Conservation (phyloP, 352 stramenopile species). For the Phytophthora capsici region DNA sequence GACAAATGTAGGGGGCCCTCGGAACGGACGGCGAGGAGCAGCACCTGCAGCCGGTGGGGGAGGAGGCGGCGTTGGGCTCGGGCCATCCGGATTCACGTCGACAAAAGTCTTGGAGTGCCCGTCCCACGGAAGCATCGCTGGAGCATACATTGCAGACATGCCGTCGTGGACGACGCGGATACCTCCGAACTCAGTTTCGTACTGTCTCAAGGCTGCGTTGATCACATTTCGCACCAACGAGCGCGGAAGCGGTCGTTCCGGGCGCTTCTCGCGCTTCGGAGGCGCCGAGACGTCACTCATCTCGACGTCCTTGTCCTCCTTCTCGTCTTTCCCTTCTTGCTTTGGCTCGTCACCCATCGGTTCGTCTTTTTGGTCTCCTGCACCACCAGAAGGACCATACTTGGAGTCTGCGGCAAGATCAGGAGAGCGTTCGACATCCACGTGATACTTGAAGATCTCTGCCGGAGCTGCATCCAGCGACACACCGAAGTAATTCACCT, state of each 20-base stretch:
- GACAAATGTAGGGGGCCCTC: slow-evolving; percentile 61
- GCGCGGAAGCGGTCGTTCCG: slow-evolving; percentile 47
- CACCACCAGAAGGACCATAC: slow-evolving; percentile 50
- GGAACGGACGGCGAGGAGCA: slow-evolving; percentile 32
- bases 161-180: slow-evolving; percentile 73
- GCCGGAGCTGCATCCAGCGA: slow-evolving; percentile 46
- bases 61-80: slow-evolving; percentile 16
- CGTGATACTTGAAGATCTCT: slow-evolving; percentile 83
- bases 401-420: slow-evolving; percentile 43
- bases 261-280: slow-evolving; percentile 35
- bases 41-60: slow-evolving; percentile 28
- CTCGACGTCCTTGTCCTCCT: slow-evolving; percentile 51
- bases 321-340: slow-evolving; percentile 37
- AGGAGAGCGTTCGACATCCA: slow-evolving; percentile 58
- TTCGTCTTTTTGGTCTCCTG: slow-evolving; percentile 49
- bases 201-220: slow-evolving; percentile 56
- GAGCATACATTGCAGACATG: slow-evolving; percentile 65
- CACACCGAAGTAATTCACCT: slow-evolving; percentile 74
- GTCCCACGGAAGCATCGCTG: slow-evolving; percentile 56
- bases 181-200: slow-evolving; percentile 59
- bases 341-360: slow-evolving; percentile 44
- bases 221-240: slow-evolving; percentile 67
- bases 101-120: slow-evolving; percentile 51
- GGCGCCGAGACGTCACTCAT: slow-evolving; percentile 40
- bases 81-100: slow-evolving; percentile 57